Base-by-base conservation (phyloP, 352 stramenopile species). In the Phytopythium aichiense region DNA sequence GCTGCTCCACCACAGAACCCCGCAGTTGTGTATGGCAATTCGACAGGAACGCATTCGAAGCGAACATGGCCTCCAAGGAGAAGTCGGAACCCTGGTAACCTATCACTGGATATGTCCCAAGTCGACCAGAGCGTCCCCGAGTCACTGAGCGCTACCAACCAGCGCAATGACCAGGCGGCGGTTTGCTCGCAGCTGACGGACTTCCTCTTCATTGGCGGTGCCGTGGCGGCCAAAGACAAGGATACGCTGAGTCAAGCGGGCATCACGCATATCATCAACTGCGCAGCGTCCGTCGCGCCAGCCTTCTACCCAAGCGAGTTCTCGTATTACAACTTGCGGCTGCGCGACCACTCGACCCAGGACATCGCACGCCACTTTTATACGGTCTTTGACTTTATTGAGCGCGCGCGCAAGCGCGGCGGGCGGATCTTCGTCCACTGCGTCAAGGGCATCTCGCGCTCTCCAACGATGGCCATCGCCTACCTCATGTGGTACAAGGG, bases 211-310 rank as follows among this genome's bases (percentile, higher is more conserved):
- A 90, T 97, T 56, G 86, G 89, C 35, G 85, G 89, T 16, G 87
- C 83, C 8, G 67, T 73, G 12, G 89, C 83, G n/a, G 87, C 87
- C 20, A 90, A 92, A 56, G 83, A 96, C 64, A 79, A 84, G 60
- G 79, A 84, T 23, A 73, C 84, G 50, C 68, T 97, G 31, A 56
- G 68, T 20, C 65, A 81, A 54, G 64, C 81, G 15, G 87, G 88
- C 40, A 93, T 97, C 62, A 97, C 89, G 5, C 89, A 97, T 67
- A 72, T 97, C 40, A 87, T 97, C 66, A 97, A 97, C 58, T 96
- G 88, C 58, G 88, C 88, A 0, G 89, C 84, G 16, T 87, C 70
- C 42, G 80, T 93, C 12, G 79, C 85, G 33, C 84, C 88, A 25
- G 79, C 82, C 43, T 84, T 81, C 31, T 95, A 89, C 46, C 86